Percentiles rank a stretch among this genome's conserved stretches.
Evolutionary conservation across 139 green algal genomes (phyloP).

Genomic region (Closterium sp.): DNA sequence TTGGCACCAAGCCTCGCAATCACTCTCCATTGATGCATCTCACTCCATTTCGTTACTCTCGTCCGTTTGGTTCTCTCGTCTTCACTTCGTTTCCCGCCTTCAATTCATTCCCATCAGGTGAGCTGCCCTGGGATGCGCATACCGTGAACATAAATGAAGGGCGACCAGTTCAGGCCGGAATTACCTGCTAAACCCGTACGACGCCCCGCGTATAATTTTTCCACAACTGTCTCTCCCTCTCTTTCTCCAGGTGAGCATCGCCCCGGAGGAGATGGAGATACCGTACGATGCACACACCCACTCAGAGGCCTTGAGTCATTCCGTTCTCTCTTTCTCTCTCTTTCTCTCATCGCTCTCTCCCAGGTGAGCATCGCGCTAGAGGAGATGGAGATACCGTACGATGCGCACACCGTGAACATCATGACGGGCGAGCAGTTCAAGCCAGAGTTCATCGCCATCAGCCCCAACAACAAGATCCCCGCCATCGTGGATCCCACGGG

Average conservation of each 20-base stretch:
- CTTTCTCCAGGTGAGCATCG: slow-evolving; percentile 14
- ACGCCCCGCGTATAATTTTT: too few relatives aligned
- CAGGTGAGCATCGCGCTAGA: slow-evolving; percentile 51
- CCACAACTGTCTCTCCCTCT: neutral
- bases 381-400: slow-evolving; percentile 59
- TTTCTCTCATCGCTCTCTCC: neutral
- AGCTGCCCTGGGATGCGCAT: too few relatives aligned
- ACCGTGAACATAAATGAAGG: too few relatives aligned
- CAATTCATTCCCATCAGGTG: too few relatives aligned
- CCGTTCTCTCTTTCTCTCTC: neutral
- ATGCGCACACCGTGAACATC: slow-evolving; percentile 56
- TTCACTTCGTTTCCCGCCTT: too few relatives aligned
- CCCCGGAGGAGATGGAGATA: slow-evolving; percentile 35
- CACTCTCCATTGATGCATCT: too few relatives aligned
- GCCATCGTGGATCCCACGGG: slow-evolving; percentile 52
- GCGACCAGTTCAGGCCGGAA: too few relatives aligned
- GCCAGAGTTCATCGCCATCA: slow-evolving; percentile 54
- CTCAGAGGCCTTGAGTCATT: neutral
- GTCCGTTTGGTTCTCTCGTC: too few relatives aligned
- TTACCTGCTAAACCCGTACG: too few relatives aligned
- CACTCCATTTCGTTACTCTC: too few relatives aligned
- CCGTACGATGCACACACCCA: slow-evolving; percentile 52
- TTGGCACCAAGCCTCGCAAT: too few relatives aligned
- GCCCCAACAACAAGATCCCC: slow-evolving; percentile 64
- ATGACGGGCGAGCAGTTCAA: slow-evolving; percentile 54